Percentiles rank a stretch among this genome's conserved stretches.
These are phyloP conservation scores for Cordyceps tenuipes DNA, from an alignment of 2,329 filamentous ascomycete genomes.

Conservation along the genomic window DNA sequence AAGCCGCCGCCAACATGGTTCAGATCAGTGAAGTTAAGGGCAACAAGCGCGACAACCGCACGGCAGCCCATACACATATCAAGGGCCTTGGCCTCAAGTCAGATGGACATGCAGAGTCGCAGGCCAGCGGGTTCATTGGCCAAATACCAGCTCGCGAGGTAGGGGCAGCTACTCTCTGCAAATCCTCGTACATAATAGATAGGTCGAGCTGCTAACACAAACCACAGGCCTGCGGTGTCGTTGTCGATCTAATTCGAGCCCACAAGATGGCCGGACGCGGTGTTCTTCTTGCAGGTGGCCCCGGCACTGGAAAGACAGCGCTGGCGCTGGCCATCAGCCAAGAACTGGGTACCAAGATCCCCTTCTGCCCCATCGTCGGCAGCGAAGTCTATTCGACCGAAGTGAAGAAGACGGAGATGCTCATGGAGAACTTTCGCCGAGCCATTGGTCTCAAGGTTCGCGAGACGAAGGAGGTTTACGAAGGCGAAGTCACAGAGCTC, in stretches of 20 bases:
- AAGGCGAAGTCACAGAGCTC: conserved; percentile 95
- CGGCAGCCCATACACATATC: conserved; percentile 95
- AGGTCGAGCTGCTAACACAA: background rate
- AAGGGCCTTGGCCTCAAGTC: conserved; percentile 80
- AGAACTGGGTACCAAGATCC: conserved; percentile 95
- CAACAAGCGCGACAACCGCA: conserved; percentile 90
- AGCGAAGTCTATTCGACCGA: conserved; percentile 97
- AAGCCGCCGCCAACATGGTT: conserved; percentile 51
- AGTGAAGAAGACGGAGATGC: conserved; percentile 97
- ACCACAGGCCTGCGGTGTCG: conserved; percentile 78
- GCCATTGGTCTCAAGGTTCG: conserved; percentile 95
- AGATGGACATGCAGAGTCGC: conserved; percentile 77
- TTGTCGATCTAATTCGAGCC: conserved; percentile 89
- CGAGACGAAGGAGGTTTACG: conserved; percentile 98
- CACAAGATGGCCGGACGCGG: conserved; percentile 98
- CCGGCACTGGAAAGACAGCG: conserved; percentile 94
- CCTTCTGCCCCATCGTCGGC: conserved; percentile 95
- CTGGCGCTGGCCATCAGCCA: conserved; percentile 92
- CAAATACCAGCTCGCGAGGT: conserved; percentile 85
- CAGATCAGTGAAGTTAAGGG: conserved; percentile 92
- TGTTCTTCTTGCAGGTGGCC: conserved; percentile 86
- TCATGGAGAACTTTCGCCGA: conserved; percentile 98
- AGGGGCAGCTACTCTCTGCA: conserved; percentile 19
- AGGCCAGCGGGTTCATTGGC: conserved; percentile 79
- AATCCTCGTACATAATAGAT: background rate